Evolutionary conservation across 768 basidiomycete species (phyloP), one percentile per base, ranked within the genome.

Genomic region (Suillus discolor): DNA sequence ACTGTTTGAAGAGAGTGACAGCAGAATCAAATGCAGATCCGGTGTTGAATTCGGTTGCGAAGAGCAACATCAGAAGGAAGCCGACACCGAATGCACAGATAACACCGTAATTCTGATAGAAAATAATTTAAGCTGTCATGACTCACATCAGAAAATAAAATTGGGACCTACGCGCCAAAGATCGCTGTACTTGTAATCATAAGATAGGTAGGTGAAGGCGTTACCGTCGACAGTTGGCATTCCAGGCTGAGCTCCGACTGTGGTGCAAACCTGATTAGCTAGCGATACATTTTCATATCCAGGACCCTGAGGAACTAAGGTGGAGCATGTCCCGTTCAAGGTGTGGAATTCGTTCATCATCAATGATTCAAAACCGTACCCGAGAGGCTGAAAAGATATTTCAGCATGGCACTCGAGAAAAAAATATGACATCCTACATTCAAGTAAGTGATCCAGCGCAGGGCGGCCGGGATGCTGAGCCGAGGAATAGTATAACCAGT

Each of bases 281-380:
- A 89, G 68, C 4, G 81, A 74, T 47, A 89, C 73, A 23, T 79
- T 79, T 68, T 84, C 84, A 67, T 92, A 92, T 0, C 86, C 85
- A 0, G 88, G 78, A 0, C 90, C 90, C 4, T 79, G 81, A 4
- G 91, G 89, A 0, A 89, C 86, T 16, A 91, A 78, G 47, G 79
- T 74, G 31, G 89, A 78, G 71, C 89, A 90, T 16, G 77, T 71
- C 54, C 89, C 92, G 25, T 90, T 75, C 8, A 91, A 77, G 0
- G 85, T 88, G 68, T 84, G 87, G 78, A 96, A 95, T 75, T 97
- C 93, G 76, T 95, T 96, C 25, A 85, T 81, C 73, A 96, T 81
- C 49, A 95, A 74, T 0, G 84, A 81, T 66, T 94, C 91, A 73
- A 96, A 95, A 0, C 57, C 57, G 25, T 41, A 59, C 2, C 34